Conservation (phyloP, 306 rosid genomes). For the Acacia crassicarpa region DNA sequence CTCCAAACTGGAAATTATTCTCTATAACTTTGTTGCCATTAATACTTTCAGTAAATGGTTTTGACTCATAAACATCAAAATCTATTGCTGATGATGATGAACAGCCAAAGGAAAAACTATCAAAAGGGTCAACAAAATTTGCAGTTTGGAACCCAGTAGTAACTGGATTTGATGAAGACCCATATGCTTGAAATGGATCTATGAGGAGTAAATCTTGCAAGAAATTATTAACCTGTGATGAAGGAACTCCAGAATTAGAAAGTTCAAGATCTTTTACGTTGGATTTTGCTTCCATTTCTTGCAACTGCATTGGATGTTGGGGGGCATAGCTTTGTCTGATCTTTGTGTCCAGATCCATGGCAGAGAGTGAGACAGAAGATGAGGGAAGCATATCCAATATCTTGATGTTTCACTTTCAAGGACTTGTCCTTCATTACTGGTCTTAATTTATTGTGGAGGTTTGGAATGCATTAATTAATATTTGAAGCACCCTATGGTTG, state of each 20-base stretch:
- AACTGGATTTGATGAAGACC: constrained; percentile 37
- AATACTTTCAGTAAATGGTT: constrained; percentile 45
- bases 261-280: constrained; percentile 34
- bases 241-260: constrained; percentile 38
- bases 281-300: constrained; percentile 34
- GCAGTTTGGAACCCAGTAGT: constrained; percentile 39
- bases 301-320: constrained; percentile 19
- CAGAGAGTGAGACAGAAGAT: constrained; percentile 31
- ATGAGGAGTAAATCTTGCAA: constrained; percentile 54
- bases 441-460: constrained; percentile 40
- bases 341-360: constrained; percentile 63
- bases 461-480: constrained; percentile 36
- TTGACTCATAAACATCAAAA: constrained; percentile 43
- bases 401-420: constrained; percentile 26
- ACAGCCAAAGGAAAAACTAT: constrained; percentile 25
- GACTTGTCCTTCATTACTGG: constrained; percentile 29
- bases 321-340: constrained; percentile 38
- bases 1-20: constrained; percentile 57
- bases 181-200: constrained; percentile 41
- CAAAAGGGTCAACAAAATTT: constrained; percentile 37
- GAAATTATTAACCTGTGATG: constrained; percentile 42
- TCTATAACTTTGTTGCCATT: constrained; percentile 45
- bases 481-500: constrained; percentile 36
- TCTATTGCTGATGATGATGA: constrained; percentile 20
- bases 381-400: constrained; percentile 8